Conservation (phyloP, 108 stramenopile species). For the Schizochytrium sp. region DNA sequence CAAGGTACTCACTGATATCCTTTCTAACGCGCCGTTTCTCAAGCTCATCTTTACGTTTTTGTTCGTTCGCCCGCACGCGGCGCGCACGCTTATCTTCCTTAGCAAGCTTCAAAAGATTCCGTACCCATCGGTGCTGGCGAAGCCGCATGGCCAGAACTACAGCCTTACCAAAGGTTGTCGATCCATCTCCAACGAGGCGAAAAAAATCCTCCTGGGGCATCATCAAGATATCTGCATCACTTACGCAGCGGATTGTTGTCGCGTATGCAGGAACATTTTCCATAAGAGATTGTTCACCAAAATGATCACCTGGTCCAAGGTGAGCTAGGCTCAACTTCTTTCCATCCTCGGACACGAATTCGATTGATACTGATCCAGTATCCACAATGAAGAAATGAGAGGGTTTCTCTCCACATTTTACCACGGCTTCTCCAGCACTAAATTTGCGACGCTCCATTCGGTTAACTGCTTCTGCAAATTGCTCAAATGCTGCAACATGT, state of each 20-base stretch:
- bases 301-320: conserved; percentile 52
- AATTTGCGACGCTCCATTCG: conserved; percentile 45
- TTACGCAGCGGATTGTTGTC: conserved; percentile 49
- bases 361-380: conserved; percentile 2
- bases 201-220: conserved; percentile 13
- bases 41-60: conserved; percentile 19
- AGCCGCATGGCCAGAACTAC: conserved; percentile 46
- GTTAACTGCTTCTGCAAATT: not conserved
- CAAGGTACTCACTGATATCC: not conserved
- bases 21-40: not conserved
- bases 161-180: conserved; percentile 30
- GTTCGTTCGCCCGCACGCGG: not conserved
- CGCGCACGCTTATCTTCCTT: conserved; percentile 58
- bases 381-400: conserved; percentile 29
- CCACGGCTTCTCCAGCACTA: not conserved
- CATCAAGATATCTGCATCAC: conserved; percentile 14
- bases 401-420: not conserved
- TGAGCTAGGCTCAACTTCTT: conserved; percentile 42
- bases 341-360: not conserved
- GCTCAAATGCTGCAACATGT: conserved; percentile 23
- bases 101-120: conserved; percentile 32
- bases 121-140: conserved; percentile 59
- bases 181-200: conserved; percentile 27
- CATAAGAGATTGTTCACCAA: conserved; percentile 48
- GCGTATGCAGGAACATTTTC: conserved; percentile 21